Evolutionary conservation across 2,329 filamentous ascomycete genomes (phyloP).

Genomic region (Trichoderma simmonsii): DNA sequence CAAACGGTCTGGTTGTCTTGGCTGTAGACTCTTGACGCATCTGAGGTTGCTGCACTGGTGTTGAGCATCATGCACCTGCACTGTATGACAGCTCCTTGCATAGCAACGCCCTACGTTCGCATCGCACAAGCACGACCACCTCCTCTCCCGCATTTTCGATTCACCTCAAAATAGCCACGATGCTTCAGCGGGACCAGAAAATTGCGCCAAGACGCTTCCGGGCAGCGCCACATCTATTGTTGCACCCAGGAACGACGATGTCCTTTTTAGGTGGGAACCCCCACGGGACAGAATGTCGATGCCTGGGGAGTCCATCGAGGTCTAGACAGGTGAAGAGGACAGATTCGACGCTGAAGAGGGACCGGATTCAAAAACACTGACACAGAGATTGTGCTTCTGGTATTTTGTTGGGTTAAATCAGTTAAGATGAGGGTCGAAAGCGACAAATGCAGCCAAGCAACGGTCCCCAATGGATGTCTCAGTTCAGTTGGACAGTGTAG

Average conservation of each 20-base stretch:
- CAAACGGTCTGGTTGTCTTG: neutral
- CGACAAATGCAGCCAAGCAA: neutral
- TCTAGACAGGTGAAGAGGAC: neutral
- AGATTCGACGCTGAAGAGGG: neutral
- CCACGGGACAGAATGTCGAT: slow-evolving; percentile 14
- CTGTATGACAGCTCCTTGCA: too few relatives aligned
- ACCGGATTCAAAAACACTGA: neutral
- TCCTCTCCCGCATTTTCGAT: slow-evolving; percentile 7
- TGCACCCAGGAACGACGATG: slow-evolving; percentile 10
- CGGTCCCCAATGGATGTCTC: neutral
- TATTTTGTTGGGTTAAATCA: neutral
- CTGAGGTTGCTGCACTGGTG: neutral
- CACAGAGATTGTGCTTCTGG: neutral
- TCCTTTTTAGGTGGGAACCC: slow-evolving; percentile 1
- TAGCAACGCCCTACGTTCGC: neutral
- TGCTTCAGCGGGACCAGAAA: slow-evolving; percentile 2
- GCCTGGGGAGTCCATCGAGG: slow-evolving; percentile 5
- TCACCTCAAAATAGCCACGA: slow-evolving; percentile 5
- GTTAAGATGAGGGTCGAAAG: neutral
- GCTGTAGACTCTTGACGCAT: neutral
- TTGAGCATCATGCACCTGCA: neutral
- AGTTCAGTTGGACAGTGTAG: neutral
- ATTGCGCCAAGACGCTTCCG: slow-evolving; percentile 16
- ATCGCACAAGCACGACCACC: neutral
- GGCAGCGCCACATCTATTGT: slow-evolving; percentile 21